These are phyloP conservation scores for Neurospora sp. DNA, from an alignment of 2,329 filamentous ascomycete species.

Conservation along the genomic window DNA sequence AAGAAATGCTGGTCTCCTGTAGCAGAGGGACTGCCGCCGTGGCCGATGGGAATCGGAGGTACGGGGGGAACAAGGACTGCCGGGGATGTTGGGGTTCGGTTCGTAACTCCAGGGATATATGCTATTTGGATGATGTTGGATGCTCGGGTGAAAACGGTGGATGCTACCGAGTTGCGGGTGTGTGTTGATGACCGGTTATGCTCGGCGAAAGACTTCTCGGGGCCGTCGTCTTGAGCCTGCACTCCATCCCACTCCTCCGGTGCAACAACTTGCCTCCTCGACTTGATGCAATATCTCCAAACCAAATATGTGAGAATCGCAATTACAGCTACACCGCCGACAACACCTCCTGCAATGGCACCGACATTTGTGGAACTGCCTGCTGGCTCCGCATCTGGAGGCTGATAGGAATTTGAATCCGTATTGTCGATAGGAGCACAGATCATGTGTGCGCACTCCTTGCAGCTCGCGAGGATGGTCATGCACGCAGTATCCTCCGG, in stretches of 20 bases:
- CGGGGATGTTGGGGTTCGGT: slow-evolving; percentile 76
- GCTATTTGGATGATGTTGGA: slow-evolving; percentile 99
- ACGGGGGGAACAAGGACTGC: slow-evolving; percentile 85
- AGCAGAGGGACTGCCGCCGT: slow-evolving; percentile 43
- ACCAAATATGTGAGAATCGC: slow-evolving; percentile 68
- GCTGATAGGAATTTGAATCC: slow-evolving; percentile 1
- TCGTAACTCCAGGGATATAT: slow-evolving; percentile 95
- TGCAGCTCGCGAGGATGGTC: slow-evolving; percentile 36
- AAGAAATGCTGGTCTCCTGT: slow-evolving; percentile 84
- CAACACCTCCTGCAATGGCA: slow-evolving; percentile 82
- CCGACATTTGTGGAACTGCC: slow-evolving; percentile 56
- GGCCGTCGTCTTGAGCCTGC: slow-evolving; percentile 37
- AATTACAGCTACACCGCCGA: slow-evolving; percentile 72
- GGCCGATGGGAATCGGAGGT: slow-evolving; percentile 71
- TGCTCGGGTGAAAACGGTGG: slow-evolving; percentile 86
- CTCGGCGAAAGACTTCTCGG: slow-evolving; percentile 41
- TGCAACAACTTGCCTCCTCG: slow-evolving; percentile 53
- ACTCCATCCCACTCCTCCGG: slow-evolving; percentile 47
- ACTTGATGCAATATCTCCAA: slow-evolving; percentile 82
- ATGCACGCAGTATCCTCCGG: slow-evolving; percentile 31
- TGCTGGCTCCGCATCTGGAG: not conserved
- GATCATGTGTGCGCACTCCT: slow-evolving; percentile 35
- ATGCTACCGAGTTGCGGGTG: slow-evolving; percentile 85
- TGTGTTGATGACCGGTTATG: slow-evolving; percentile 67
- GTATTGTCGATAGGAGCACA: slow-evolving; percentile 26